phyloP scores from a whole-genome alignment of 148 eudicot species.

The Vaccinium darrowii region DNA sequence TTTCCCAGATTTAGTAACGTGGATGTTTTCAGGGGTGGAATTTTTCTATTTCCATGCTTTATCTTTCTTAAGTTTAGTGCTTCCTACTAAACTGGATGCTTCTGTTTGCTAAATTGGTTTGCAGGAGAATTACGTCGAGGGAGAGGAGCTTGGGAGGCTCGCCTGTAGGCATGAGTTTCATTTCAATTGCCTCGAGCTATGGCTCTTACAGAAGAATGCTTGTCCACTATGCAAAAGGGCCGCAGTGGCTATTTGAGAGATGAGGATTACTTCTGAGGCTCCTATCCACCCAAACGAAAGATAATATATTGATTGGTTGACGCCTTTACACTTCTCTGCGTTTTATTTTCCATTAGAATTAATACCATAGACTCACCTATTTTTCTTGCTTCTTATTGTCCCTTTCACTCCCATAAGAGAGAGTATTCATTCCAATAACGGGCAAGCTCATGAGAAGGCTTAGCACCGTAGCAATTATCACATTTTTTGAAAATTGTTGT shows the following conservation, averaged over 20 bases:
- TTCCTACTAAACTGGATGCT: background rate
- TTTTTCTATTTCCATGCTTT: background rate
- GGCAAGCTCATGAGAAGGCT: background rate
- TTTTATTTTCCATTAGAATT: background rate
- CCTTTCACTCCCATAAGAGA: background rate
- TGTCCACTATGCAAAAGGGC: constrained; percentile 75
- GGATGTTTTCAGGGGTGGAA: background rate
- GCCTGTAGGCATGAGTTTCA: background rate
- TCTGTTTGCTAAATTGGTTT: background rate
- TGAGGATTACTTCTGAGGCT: background rate
- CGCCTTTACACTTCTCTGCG: background rate
- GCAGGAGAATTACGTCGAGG: constrained; percentile 1
- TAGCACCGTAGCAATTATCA: background rate
- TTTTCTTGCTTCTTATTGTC: background rate
- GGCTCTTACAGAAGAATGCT: constrained; percentile 42
- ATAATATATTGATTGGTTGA: background rate
- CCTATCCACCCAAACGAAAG: background rate
- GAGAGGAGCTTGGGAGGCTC: constrained; percentile 2
- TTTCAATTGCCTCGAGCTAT: background rate
- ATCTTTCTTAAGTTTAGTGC: background rate
- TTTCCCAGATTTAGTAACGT: no score
- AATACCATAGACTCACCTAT: background rate
- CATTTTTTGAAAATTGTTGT: no score
- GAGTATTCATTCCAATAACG: background rate
- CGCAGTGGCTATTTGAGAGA: constrained; percentile 18